Conservation (phyloP, 2,329 filamentous ascomycete genomes). For the Talaromyces marneffei region DNA sequence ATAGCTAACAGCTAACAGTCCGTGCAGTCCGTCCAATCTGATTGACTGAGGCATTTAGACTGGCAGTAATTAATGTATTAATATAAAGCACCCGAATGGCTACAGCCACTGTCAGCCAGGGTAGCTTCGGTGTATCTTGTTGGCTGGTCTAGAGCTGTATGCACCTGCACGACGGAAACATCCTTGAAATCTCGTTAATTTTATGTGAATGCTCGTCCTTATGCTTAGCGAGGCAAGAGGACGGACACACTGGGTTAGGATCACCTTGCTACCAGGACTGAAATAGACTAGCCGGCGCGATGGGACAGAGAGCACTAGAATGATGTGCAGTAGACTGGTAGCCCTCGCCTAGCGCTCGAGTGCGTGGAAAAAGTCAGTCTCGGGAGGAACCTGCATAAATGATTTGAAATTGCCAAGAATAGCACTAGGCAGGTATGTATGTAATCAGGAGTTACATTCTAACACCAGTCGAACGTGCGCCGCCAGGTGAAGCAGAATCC, state of each 20-base stretch:
- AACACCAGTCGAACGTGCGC: background rate
- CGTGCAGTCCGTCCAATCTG: background rate
- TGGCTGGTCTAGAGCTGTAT: constrained; percentile 4
- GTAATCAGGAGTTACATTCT: background rate
- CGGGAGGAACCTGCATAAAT: constrained; percentile 4
- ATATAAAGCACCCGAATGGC: background rate
- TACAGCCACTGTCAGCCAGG: constrained; percentile 2
- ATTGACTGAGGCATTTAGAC: background rate
- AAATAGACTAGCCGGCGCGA: constrained; percentile 11
- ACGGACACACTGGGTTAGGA: background rate
- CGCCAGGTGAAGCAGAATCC: background rate
- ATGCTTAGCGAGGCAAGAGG: background rate
- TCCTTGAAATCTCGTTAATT: background rate
- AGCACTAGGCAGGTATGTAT: background rate
- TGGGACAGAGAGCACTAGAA: background rate
- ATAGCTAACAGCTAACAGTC: background rate
- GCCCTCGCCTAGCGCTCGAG: constrained; percentile 2
- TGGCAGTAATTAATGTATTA: background rate
- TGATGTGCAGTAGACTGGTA: constrained; percentile 27
- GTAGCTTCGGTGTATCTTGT: background rate
- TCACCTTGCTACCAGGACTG: background rate
- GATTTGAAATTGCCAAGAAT: background rate
- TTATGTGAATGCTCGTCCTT: background rate
- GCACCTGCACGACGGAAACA: constrained; percentile 13
- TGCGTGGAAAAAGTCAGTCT: constrained; percentile 17